These are phyloP conservation scores for Ogataea henricii DNA, from an alignment of 805 yeast genomes.

Conservation along the genomic window DNA sequence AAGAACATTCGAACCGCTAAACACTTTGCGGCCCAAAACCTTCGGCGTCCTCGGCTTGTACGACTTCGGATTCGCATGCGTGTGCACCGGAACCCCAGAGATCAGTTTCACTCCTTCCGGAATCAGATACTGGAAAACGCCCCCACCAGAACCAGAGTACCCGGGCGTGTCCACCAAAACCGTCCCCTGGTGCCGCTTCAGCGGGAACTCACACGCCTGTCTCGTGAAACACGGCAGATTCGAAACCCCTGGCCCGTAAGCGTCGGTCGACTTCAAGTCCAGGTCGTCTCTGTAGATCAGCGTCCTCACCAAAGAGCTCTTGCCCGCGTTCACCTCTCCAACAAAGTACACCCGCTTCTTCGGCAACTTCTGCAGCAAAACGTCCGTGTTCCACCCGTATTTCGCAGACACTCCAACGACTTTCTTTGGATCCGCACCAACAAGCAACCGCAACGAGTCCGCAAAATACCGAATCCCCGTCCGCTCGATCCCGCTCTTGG, in stretches of 20 bases:
- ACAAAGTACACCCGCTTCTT: conserved; percentile 48
- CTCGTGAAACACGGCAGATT: conserved; percentile 75
- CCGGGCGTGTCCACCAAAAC: conserved; percentile 51
- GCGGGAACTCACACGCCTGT: conserved; percentile 43
- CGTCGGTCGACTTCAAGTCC: conserved; percentile 26
- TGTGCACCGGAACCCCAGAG: conserved; percentile 9
- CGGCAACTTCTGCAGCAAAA: conserved; percentile 41
- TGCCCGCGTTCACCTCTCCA: conserved; percentile 73
- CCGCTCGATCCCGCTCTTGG: conserved; percentile 23
- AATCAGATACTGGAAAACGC: conserved; percentile 33
- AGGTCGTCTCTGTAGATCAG: conserved; percentile 31
- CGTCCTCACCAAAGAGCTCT: conserved; percentile 58
- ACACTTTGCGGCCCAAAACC: conserved; percentile 18
- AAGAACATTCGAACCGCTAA: conserved; percentile 27
- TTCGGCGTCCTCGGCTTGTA: conserved; percentile 10
- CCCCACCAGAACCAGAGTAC: conserved; percentile 33
- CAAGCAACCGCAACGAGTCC: conserved; percentile 32
- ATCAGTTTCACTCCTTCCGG: conserved; percentile 9
- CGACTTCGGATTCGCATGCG: conserved; percentile 10
- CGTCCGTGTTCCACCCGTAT: conserved; percentile 52
- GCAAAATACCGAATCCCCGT: conserved; percentile 35
- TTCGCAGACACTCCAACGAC: conserved; percentile 54
- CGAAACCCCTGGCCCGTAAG: conserved; percentile 48
- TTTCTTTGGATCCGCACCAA: conserved; percentile 33
- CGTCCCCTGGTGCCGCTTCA: conserved; percentile 26